Evolutionary conservation across 1,284 basidiomycete genomes (phyloP), one percentile per base, ranked within the genome.

Genomic region (Peniophora sp.): DNA sequence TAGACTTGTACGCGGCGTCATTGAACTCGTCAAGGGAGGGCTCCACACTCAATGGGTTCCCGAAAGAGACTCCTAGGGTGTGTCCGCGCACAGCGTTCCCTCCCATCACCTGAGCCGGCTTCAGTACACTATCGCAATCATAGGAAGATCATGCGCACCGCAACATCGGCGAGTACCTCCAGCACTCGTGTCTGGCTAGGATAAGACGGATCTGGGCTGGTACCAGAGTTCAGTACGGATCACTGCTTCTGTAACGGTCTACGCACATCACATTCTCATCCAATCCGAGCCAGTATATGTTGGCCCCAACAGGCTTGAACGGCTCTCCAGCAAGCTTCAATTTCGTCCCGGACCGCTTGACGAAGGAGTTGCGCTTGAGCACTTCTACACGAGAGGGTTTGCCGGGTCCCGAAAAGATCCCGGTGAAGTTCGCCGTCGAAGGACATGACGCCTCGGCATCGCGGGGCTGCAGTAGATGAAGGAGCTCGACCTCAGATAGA

Each of bases 51-150:
- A 64, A 49, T 1, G 62, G 55, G 15, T 61, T 65, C 2, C 68
- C 68, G 39, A 64, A 55, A n/a, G 61, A 63, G 17, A 66, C 57
- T 18, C 68, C 68, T n/a, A 70, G 58, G 11, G 66, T 67, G 22
- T 62, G 62, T 3, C 60, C 58, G 10, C 68, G 61, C 18, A 70
- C 59, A 2, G 63, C 57, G 2, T 60, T 65, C 2, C 64, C 66
- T 14, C 64, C 64, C 67, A 69, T 69, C 2, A 59, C 64, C 35
- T 57, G 10, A 36, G 2, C 17, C 3, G 39, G 23, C 15, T 41
- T 20, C 18, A 41, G 15, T 41, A 5, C n/a, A n/a, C n/a, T n/a
- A n/a, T n/a, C n/a, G n/a, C n/a, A n/a, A n/a, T n/a, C n/a, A n/a
- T n/a, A n/a, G n/a, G n/a, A n/a, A n/a, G n/a, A n/a, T n/a, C n/a